Percentiles rank a stretch among this genome's conserved stretches.
Evolutionary conservation across 768 basidiomycete genomes (phyloP).

Genomic region (Boletus huronensis): DNA sequence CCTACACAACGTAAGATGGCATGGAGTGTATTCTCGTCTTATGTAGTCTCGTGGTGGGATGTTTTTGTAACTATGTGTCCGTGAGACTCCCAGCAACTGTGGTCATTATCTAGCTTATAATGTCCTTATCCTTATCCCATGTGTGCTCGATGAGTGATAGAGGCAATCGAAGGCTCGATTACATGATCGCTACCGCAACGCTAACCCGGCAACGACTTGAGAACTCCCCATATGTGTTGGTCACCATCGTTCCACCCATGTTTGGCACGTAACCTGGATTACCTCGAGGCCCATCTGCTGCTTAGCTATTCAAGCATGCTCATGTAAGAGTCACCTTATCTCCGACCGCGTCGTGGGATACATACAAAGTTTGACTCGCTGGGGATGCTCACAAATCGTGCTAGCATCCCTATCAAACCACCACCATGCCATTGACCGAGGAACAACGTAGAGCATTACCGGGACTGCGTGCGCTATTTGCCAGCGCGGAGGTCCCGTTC

Average conservation of each 20-base stretch:
- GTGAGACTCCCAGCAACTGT: too few species aligned
- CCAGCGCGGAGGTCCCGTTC: not conserved
- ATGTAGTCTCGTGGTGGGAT: too few species aligned
- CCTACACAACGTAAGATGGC: too few species aligned
- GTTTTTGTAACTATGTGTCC: too few species aligned
- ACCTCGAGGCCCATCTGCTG: not conserved
- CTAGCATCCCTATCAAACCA: not conserved
- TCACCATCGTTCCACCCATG: not conserved
- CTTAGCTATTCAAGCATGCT: not conserved
- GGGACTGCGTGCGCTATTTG: not conserved
- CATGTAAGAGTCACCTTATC: not conserved
- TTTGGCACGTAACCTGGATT: not conserved
- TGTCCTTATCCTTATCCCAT: too few species aligned
- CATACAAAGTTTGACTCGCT: not conserved
- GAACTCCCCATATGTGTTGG: not conserved
- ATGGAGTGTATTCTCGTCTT: too few species aligned
- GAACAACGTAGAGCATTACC: constrained; percentile 3
- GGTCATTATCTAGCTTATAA: too few species aligned
- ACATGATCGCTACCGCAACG: too few species aligned
- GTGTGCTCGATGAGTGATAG: too few species aligned
- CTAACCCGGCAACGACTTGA: too few species aligned
- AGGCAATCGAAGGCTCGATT: too few species aligned
- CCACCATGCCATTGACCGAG: constrained; percentile 5
- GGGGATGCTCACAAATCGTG: not conserved
- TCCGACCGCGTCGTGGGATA: not conserved